phyloP scores from a whole-genome alignment of 1,139 yeast genomes.

The Diutina scorzettiae region DNA sequence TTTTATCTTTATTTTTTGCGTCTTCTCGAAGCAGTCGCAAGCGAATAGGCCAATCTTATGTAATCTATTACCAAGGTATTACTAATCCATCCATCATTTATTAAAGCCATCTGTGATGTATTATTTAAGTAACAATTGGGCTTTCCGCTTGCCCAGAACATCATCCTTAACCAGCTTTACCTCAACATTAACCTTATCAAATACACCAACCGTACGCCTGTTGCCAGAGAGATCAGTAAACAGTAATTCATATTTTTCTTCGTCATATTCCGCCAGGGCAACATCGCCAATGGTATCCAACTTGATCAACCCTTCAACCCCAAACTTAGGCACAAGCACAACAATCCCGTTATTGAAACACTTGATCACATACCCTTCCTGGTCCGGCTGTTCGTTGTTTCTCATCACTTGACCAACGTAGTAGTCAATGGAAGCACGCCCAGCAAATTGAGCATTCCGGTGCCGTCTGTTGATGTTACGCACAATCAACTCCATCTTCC shows the following conservation, averaged over 20 bases:
- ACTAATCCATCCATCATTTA: no score
- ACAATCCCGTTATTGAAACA: constrained; percentile 93
- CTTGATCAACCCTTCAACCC: constrained; percentile 88
- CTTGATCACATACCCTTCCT: constrained; percentile 80
- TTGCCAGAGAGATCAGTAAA: constrained; percentile 37
- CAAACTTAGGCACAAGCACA: constrained; percentile 91
- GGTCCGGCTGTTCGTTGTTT: constrained; percentile 53
- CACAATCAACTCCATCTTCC: constrained; percentile 81
- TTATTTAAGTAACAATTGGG: constrained; percentile 39
- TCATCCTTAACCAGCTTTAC: constrained; percentile 79
- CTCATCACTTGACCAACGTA: constrained; percentile 97
- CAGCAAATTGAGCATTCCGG: constrained; percentile 97
- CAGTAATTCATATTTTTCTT: constrained; percentile 60
- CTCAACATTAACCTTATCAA: constrained; percentile 75
- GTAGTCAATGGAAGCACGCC: constrained; percentile 94
- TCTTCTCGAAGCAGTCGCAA: no score
- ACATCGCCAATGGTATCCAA: constrained; percentile 64
- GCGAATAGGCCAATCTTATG: no score
- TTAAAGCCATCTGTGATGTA: no score
- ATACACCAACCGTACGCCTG: constrained; percentile 49
- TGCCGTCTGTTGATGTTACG: constrained; percentile 88
- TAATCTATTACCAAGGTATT: no score
- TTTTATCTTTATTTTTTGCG: no score
- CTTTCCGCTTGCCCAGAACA: constrained; percentile 85
- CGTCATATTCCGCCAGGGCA: constrained; percentile 57